Conservation (phyloP, 768 basidiomycete species). For the Tricholoma saponaceum region DNA sequence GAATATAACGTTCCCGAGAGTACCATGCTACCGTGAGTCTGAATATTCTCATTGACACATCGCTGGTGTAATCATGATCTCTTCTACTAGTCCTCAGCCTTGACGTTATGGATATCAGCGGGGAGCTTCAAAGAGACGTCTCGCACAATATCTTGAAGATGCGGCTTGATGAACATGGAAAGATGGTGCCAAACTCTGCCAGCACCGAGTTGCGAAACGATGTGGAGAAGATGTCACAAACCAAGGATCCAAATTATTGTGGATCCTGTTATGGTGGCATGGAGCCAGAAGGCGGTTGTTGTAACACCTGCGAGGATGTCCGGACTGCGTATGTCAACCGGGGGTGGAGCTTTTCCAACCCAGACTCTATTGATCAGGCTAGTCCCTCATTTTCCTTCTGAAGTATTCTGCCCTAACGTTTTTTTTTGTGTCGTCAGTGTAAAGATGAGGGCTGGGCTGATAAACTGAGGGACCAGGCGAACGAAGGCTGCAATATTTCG, state of each 20-base stretch:
- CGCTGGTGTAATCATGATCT: background rate
- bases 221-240: slow-evolving; percentile 70
- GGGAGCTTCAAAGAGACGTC: slow-evolving; percentile 89
- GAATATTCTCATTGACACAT: background rate
- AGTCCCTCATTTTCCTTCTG: slow-evolving; percentile 16
- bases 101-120: slow-evolving; percentile 98
- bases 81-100: slow-evolving; percentile 74
- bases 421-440: slow-evolving; percentile 52
- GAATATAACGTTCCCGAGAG: slow-evolving; percentile 93
- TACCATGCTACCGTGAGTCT: slow-evolving; percentile 92
- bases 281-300: slow-evolving; percentile 77
- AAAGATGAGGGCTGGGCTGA: slow-evolving; percentile 93
- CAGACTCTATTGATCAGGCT: slow-evolving; percentile 91
- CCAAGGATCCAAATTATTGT: slow-evolving; percentile 67
- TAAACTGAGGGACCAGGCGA: slow-evolving; percentile 85
- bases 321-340: slow-evolving; percentile 83
- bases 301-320: slow-evolving; percentile 95
- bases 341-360: slow-evolving; percentile 94
- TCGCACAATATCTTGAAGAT: slow-evolving; percentile 87
- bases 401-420: background rate
- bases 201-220: slow-evolving; percentile 78
- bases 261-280: slow-evolving; percentile 95
- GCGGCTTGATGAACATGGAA: slow-evolving; percentile 61
- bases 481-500: slow-evolving; percentile 91
- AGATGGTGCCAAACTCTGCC: slow-evolving; percentile 49